Base-by-base conservation (phyloP, 345 rosid genomes). In the Ailanthus altissimus region DNA sequence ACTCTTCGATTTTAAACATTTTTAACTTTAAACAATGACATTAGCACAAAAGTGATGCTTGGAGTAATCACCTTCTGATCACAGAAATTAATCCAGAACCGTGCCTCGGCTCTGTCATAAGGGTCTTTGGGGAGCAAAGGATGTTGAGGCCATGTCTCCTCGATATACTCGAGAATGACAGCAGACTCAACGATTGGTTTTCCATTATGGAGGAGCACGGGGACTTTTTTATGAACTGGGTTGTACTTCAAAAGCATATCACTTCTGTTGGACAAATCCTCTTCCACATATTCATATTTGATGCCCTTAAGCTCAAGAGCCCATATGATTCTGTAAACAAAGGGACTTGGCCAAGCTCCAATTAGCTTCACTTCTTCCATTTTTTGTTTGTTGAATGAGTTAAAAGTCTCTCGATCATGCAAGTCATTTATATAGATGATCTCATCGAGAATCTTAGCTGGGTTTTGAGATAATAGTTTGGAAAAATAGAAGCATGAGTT, bases 341-440 rank as follows among this genome's bases (percentile, higher is more conserved):
- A 80, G 7, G 64, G 21, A 59, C 80, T 81, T 38, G 83, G 78
- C 80, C 83, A 77, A 60, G 77, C 56, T 73, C 71, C 78, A 5
- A 72, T 20, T 6, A 77, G 80, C 66, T 72, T 81, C 23, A 77
- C 43, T 51, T 67, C 63, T 5, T 72, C 80, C 83, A 81, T 81
- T 5, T 64, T 45, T 9, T 6, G 69, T 11, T 40, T 12, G 8
- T 20, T 20, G 26, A 36, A 26, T 65, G 8, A n/a, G n/a, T n/a
- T n/a, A n/a, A n/a, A 0, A 43, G 11, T 12, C 8, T 23, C 38
- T 46, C 56, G 26, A 25, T 12, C n/a, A 38, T 0, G 58, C n/a
- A 47, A 26, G 40, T 65, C 69, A 49, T 68, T 49, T 4, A 26
- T 68, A 25, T 49, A 6, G n/a, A 47, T 68, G 20, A 2, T 67